Evolutionary conservation across 2,329 filamentous ascomycete genomes (phyloP).

Genomic region (Xylaria sp.): DNA sequence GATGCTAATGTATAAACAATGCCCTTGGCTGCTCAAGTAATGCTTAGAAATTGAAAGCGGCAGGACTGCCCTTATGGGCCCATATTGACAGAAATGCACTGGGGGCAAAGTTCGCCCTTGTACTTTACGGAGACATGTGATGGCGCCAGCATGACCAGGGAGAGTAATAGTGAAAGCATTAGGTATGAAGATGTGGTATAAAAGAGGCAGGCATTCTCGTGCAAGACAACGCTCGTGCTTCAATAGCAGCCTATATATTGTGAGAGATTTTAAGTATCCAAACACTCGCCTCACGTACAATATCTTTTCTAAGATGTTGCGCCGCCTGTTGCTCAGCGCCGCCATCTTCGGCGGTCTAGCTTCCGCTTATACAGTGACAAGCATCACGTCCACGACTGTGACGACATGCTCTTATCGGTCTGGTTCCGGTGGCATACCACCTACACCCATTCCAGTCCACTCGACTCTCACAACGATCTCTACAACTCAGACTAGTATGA

Average conservation of each 20-base stretch:
- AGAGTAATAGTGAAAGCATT: neutral
- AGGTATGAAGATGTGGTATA: slow-evolving; percentile 6
- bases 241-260: neutral
- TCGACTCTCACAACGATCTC: neutral
- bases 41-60: slow-evolving; percentile 20
- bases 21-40: slow-evolving; percentile 9
- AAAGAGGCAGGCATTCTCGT: neutral
- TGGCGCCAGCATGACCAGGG: slow-evolving; percentile 22
- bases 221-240: neutral
- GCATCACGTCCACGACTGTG: slow-evolving; percentile 11
- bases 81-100: neutral
- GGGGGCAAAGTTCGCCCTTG: neutral
- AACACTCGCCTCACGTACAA: neutral
- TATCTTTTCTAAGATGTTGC: slow-evolving; percentile 22
- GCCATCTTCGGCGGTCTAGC: slow-evolving; percentile 9
- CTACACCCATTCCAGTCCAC: slow-evolving; percentile 12
- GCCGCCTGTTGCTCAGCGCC: slow-evolving; percentile 10
- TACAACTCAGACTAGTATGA: slow-evolving; percentile 16
- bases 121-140: slow-evolving; percentile 2
- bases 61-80: slow-evolving; percentile 5
- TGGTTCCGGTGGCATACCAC: slow-evolving; percentile 14
- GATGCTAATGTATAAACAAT: neutral
- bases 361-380: slow-evolving; percentile 3
- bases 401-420: slow-evolving; percentile 16
- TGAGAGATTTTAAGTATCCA: neutral